These are phyloP conservation scores for Vaccinium corymbosum DNA, from an alignment of 148 eudicot species.

Conservation along the genomic window DNA sequence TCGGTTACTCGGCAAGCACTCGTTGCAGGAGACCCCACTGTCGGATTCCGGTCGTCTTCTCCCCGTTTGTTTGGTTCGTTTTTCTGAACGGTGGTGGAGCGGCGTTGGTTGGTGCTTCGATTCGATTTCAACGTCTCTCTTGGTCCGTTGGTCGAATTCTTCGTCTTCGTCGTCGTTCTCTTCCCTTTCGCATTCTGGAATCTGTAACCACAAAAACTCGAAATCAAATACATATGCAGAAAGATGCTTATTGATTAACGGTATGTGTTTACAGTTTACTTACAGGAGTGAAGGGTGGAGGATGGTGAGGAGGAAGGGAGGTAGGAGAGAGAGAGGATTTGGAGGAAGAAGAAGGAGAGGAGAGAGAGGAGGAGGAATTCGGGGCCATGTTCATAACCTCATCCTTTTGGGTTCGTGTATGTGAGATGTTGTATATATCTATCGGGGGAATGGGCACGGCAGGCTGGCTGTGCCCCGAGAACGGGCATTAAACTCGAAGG, in stretches of 20 bases:
- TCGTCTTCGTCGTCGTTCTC: conserved; percentile 73
- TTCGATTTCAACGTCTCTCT: conserved; percentile 9
- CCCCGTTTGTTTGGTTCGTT: conserved; percentile 18
- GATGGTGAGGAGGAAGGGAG: conserved; percentile 41
- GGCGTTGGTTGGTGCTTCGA: conserved; percentile 53
- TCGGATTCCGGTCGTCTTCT: conserved; percentile 22
- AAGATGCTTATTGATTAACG: background rate
- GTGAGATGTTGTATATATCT: background rate
- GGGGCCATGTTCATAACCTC: conserved; percentile 33
- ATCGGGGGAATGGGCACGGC: background rate
- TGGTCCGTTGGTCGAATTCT: conserved; percentile 26
- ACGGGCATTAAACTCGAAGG: too few relatives aligned
- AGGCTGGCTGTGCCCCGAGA: too few relatives aligned
- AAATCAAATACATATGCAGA: background rate
- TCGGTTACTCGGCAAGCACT: conserved; percentile 71
- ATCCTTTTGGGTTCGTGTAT: background rate
- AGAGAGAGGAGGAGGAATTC: conserved; percentile 42
- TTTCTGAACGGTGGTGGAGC: conserved; percentile 25
- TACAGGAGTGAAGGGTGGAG: conserved; percentile 84
- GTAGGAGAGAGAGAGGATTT: conserved; percentile 40
- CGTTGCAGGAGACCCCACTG: conserved; percentile 54
- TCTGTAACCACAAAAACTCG: conserved; percentile 39
- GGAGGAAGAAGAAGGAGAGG: conserved; percentile 39
- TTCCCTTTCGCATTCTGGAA: conserved; percentile 57
- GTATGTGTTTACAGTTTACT: background rate